Conservation (phyloP, 148 eudicot genomes). For the Selenicereus undatus region DNA sequence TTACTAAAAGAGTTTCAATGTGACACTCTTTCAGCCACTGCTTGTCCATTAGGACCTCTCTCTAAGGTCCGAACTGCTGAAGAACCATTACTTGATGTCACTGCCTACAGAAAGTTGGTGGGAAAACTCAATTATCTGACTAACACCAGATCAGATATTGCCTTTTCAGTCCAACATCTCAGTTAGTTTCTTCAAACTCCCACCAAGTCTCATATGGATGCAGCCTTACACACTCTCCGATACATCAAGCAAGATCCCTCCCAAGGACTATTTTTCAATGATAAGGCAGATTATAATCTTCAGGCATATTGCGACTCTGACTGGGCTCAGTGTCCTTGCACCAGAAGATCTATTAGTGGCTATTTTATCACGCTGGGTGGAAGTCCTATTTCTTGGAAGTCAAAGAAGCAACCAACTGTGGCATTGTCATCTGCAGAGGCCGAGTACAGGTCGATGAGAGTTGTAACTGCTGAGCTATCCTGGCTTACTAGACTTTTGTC, state of each 20-base stretch:
- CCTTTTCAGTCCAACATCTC: too few species aligned
- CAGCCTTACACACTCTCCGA: neutral
- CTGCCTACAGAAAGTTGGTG: neutral
- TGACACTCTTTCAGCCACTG: too few species aligned
- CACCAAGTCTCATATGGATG: neutral
- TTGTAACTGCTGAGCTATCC: neutral
- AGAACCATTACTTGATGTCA: neutral
- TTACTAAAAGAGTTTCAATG: neutral
- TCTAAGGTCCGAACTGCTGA: too few species aligned
- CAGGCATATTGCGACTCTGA: too few species aligned
- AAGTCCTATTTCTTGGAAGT: too few species aligned
- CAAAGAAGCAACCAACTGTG: neutral
- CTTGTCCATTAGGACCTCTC: neutral
- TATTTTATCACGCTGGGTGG: too few species aligned
- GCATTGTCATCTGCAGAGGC: neutral
- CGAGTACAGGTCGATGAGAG: neutral
- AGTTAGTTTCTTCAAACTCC: neutral
- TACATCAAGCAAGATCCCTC: neutral
- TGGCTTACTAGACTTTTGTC: neutral
- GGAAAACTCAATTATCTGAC: neutral
- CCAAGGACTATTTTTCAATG: neutral
- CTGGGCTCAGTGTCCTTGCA: too few species aligned
- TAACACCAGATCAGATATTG: too few species aligned
- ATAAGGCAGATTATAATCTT: too few species aligned
- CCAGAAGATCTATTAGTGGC: too few species aligned